Base-by-base conservation (phyloP, 805 yeast genomes). In the Ascoidea rubescens region DNA sequence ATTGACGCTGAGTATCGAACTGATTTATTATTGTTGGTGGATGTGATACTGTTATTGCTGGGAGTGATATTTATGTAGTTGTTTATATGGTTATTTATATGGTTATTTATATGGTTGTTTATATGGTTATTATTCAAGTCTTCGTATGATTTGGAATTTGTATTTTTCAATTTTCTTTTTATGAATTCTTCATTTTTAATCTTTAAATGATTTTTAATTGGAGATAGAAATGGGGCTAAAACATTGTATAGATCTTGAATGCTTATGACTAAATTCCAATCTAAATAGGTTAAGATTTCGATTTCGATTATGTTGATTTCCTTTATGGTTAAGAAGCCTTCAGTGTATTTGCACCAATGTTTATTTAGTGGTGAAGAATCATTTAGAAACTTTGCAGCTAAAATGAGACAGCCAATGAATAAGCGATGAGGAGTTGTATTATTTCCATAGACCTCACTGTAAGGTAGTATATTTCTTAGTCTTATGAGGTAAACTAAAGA, bases 271-370 rank as follows among this genome's bases (percentile, higher is more conserved):
- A 84, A 68, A 63, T 85, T 83, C 89, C 90, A 85, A 65, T 83
- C 75, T 62, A 85, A 68, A 50, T 84, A 69, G 60, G 73, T 78
- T 51, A 84, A 70, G 54, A 85, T 68, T 65, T 85, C 91, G 62
- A 87, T 77, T 67, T 85, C 95, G 89, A 85, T 85, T 55, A 84
- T 70, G 64, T 84, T 84, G 57, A 85, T 79, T 63, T 85, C 95
- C 56, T 79, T 79, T 52, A 74, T 66, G 48, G 72, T 69, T 67
- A 85, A 84, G 46, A 85, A 70, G 1, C 87, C 88, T 60, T 84
- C 89, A 5, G 91, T 82, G 66, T 82, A 82, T 58, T 74, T 77
- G 46, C 87, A 80, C 95, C 95, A 85, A 65, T 84, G 89, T 57
- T 72, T 71, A 67, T 85, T 85, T 61, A 82, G 80, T 55, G 91